Percentiles rank a stretch among this genome's conserved stretches.
Conservation (phyloP, 306 rosid species). For the Sicyos baderoa region DNA sequence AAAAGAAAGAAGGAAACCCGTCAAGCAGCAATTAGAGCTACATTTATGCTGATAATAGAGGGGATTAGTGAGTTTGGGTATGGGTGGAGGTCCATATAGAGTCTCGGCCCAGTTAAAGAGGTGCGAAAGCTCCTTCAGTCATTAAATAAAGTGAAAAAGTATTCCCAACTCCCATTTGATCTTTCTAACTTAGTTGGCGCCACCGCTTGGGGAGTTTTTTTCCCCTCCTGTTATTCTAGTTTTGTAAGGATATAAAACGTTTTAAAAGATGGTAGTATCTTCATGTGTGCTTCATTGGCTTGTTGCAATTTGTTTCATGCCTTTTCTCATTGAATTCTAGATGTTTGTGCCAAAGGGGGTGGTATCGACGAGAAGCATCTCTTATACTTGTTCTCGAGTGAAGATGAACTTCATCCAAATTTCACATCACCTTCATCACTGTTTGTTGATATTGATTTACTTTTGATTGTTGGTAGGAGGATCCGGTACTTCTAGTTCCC, state of each 20-base stretch:
- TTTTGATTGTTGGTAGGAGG: constrained; percentile 51
- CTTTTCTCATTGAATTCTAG: background rate
- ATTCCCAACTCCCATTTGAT: no score
- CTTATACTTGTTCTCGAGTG: background rate
- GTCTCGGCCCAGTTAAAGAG: no score
- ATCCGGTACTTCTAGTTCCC: constrained; percentile 78
- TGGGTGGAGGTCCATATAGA: no score
- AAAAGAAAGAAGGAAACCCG: no score
- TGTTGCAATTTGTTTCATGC: background rate
- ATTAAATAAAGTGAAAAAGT: no score
- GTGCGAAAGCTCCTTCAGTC: no score
- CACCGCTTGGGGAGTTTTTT: no score
- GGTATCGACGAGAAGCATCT: background rate
- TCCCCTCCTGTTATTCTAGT: no score
- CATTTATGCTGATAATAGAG: no score
- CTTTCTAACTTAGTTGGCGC: no score
- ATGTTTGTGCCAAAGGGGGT: background rate
- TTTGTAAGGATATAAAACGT: background rate
- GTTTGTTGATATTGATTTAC: background rate
- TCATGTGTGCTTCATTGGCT: background rate
- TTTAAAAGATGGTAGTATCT: background rate
- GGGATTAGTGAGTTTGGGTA: no score
- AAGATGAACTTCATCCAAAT: background rate
- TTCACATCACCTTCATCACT: background rate
- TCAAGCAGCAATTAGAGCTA: no score